A percentile compares a stretch with the other conserved stretches of the same genome.
phyloP scores from a whole-genome alignment of 805 yeast species.

The Candida patagonica region DNA sequence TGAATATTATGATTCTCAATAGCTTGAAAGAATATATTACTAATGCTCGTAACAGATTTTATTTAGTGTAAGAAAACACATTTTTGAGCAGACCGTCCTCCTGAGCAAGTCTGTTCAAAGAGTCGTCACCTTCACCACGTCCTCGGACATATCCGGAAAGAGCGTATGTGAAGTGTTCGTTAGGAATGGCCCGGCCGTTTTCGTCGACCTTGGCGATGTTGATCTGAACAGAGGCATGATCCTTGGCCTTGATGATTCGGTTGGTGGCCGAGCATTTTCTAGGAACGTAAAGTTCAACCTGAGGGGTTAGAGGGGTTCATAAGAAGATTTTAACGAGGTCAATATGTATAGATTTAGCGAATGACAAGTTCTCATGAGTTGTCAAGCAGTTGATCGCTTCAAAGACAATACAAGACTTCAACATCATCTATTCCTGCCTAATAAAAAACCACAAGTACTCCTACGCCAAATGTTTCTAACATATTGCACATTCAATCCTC shows the following conservation, averaged over 20 bases:
- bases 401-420: too few relatives aligned
- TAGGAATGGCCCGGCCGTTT: slow-evolving; percentile 90
- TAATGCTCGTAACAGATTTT: slow-evolving; percentile 2
- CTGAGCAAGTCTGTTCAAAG: slow-evolving; percentile 98
- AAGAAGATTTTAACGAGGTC: too few relatives aligned
- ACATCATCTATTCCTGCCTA: too few relatives aligned
- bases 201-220: slow-evolving; percentile 98
- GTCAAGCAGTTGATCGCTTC: neutral
- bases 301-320: too few relatives aligned
- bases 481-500: neutral
- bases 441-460: too few relatives aligned
- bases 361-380: neutral
- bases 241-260: slow-evolving; percentile 99
- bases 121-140: slow-evolving; percentile 99
- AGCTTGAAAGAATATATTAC: too few relatives aligned
- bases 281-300: slow-evolving; percentile 99
- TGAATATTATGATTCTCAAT: neutral
- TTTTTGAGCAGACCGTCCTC: slow-evolving; percentile 96
- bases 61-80: slow-evolving; percentile 29
- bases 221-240: slow-evolving; percentile 98
- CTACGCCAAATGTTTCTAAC: too few relatives aligned
- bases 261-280: slow-evolving; percentile 99
- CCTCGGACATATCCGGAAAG: slow-evolving; percentile 95
- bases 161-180: slow-evolving; percentile 89
- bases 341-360: slow-evolving; percentile 1